These are phyloP conservation scores for Ogataea minuta DNA, from an alignment of 805 yeast genomes.

Conservation along the genomic window DNA sequence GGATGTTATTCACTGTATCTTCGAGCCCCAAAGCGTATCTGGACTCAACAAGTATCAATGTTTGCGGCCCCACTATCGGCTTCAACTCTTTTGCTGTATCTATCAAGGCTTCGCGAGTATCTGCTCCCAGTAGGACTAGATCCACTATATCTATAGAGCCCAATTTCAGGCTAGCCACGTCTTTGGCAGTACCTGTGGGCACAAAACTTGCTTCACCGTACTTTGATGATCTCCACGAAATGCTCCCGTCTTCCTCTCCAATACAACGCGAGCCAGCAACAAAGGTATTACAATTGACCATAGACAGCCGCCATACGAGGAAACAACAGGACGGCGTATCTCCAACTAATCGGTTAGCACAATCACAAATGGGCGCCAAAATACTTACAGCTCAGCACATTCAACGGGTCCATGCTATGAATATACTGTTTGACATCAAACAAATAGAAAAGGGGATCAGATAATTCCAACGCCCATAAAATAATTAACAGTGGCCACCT, in stretches of 20 bases:
- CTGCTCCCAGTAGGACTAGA: constrained; percentile 23
- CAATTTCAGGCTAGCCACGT: constrained; percentile 5
- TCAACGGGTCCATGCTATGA: constrained; percentile 14
- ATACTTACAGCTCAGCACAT: constrained; percentile 20
- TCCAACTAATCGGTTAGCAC: constrained; percentile 26
- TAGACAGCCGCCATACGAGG: constrained; percentile 31
- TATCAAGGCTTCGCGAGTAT: constrained; percentile 9
- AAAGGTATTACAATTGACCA: constrained; percentile 15
- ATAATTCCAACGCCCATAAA: constrained; percentile 10
- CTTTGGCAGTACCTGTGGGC: constrained; percentile 12
- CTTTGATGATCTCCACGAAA: constrained; percentile 21
- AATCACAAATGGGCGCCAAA: background rate
- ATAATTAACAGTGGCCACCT: background rate
- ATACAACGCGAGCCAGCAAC: constrained; percentile 21
- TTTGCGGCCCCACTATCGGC: constrained; percentile 14
- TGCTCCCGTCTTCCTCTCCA: constrained; percentile 9
- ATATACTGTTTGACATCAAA: background rate
- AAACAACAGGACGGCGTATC: constrained; percentile 31
- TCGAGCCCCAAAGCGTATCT: constrained; percentile 25
- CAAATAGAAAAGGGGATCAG: constrained; percentile 9
- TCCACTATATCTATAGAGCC: constrained; percentile 19
- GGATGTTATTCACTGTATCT: constrained; percentile 6
- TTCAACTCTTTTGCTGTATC: constrained; percentile 8
- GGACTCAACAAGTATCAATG: constrained; percentile 30
- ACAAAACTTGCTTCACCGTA: constrained; percentile 16